Evolutionary conservation across 2,329 filamentous ascomycete genomes (phyloP), one percentile per base, ranked within the genome.

Genomic region (Tolypocladium album): DNA sequence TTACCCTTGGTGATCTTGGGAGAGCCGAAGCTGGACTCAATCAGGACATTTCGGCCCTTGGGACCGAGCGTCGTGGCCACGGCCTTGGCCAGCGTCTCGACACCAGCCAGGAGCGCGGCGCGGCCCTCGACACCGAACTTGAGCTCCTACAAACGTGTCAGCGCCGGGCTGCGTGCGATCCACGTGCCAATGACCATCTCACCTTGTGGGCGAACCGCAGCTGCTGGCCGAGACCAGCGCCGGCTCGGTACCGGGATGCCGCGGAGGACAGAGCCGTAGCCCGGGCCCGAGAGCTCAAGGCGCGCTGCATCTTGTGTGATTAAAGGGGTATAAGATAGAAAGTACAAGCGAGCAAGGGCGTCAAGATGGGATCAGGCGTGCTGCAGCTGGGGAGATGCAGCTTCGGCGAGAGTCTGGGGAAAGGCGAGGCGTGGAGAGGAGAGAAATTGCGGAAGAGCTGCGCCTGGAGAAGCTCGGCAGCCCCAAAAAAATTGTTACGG

Each of bases 1-100:
- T 64, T 81, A 96, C 93, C 93, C 83, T 99, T 99, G 71, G 94
- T 99, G 78, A 99, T 99, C 86, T 99, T 99, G 71, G 94, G 94
- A 56, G 94, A 96, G 76, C 94, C 94, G 72, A 96, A 99, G 82
- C 90, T 91, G 64, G 93, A 97, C 83, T 99, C 94, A 69, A 99
- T 99, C 73, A 99, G 78, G 67, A 99, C 94, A 80, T 97, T 99
- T 75, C 94, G 88, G 77, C 94, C 94, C 85, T 99, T 99, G 71
- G 94, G 94, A 67, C 94, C 94, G 63, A 99, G 85, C 66, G 94
- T 99, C 64, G 93, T 96, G 65, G 93, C 89, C 65, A 99, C 94
- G 65, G 94, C 94, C 81, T 88, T 96, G 70, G 94, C 92, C 65
- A 99, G 87, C 68, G 94, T 97, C 76, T 99, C 94, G 66, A 97